Percentiles rank a stretch among this genome's conserved stretches.
phyloP scores from a whole-genome alignment of 805 yeast species.

The Starmerella apis region DNA sequence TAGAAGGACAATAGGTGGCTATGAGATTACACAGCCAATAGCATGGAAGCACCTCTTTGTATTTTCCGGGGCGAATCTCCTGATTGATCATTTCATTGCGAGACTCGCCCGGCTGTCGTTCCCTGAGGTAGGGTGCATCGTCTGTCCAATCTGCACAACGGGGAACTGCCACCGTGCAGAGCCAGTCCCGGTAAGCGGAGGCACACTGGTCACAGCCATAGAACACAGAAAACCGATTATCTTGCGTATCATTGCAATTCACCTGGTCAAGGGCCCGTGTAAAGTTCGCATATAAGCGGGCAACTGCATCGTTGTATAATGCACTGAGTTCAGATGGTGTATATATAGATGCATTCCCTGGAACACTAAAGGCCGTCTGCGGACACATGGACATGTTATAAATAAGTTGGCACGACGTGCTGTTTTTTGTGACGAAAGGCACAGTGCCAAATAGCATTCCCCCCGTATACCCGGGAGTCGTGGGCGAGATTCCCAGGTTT shows the following conservation, averaged over 20 bases:
- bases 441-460: constrained; percentile 54
- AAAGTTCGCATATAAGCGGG: constrained; percentile 50
- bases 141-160: constrained; percentile 52
- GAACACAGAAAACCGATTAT: constrained; percentile 63
- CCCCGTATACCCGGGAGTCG: constrained; percentile 33
- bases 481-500: constrained; percentile 37
- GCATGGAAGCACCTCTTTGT: constrained; percentile 82
- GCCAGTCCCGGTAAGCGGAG: constrained; percentile 67
- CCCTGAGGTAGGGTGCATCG: constrained; percentile 32
- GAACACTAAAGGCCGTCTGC: constrained; percentile 80
- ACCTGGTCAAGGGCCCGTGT: constrained; percentile 63
- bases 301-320: constrained; percentile 58
- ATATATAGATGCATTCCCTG: constrained; percentile 38
- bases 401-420: constrained; percentile 56
- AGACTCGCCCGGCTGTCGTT: constrained; percentile 41
- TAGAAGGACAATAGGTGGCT: constrained; percentile 74
- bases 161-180: constrained; percentile 81
- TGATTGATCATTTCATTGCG: constrained; percentile 52
- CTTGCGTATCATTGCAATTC: constrained; percentile 56
- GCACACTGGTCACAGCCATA: constrained; percentile 64
- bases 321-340: constrained; percentile 33
- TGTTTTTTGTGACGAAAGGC: constrained; percentile 44
- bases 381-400: constrained; percentile 67
- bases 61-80: constrained; percentile 46
- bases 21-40: constrained; percentile 66